A percentile compares a stretch with the other conserved stretches of the same genome.
These are phyloP conservation scores for Daldinia decipiens DNA, from an alignment of 495 filamentous ascomycete genomes.

Conservation along the genomic window DNA sequence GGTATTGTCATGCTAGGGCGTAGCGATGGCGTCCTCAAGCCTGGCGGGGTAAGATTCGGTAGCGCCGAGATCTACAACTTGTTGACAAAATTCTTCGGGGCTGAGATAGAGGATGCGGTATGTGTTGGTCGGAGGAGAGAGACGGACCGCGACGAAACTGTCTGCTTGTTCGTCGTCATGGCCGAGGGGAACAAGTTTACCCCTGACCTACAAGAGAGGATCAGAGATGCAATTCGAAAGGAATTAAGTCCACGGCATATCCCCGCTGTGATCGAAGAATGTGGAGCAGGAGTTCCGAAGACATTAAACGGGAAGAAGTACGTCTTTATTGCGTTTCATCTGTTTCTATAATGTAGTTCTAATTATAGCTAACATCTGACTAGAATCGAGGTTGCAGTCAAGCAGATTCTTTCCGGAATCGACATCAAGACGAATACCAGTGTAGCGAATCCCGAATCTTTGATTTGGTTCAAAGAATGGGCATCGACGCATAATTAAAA, in stretches of 20 bases:
- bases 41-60: constrained; percentile 80
- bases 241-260: constrained; percentile 89
- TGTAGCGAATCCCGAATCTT: constrained; percentile 83
- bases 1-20: constrained; percentile 83
- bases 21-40: constrained; percentile 82
- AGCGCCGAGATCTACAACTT: constrained; percentile 92
- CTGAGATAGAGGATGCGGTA: constrained; percentile 81
- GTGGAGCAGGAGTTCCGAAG: constrained; percentile 78
- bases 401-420: constrained; percentile 90
- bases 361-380: constrained; percentile 11
- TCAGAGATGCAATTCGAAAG: constrained; percentile 71
- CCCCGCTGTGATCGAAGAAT: constrained; percentile 80
- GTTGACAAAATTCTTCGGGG: constrained; percentile 80
- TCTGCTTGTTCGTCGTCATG: constrained; percentile 87
- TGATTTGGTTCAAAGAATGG: constrained; percentile 88
- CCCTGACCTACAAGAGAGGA: constrained; percentile 62
- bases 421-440: constrained; percentile 86
- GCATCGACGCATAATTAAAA: constrained; percentile 49
- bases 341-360: not conserved
- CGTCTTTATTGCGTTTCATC: constrained; percentile 31
- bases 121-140: constrained; percentile 82
- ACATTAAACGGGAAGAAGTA: constrained; percentile 93
- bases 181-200: constrained; percentile 61
- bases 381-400: constrained; percentile 88
- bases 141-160: constrained; percentile 81